These are phyloP conservation scores for Begonia fuchsioides DNA, from an alignment of 306 rosid genomes.

Conservation along the genomic window DNA sequence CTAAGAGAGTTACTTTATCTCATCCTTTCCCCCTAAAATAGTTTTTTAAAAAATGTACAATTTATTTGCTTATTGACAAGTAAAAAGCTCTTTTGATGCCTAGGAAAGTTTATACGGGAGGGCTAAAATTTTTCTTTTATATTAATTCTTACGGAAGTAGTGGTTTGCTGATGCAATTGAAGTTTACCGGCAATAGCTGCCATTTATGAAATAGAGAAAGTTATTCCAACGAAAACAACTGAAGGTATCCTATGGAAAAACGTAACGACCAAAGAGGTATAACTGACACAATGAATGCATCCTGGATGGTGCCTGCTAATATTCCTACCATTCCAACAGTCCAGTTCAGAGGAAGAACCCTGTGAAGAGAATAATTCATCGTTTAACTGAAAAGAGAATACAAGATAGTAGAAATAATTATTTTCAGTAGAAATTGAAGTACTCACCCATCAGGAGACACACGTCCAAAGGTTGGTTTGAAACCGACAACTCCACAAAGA, in stretches of 20 bases:
- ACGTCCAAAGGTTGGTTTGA: conserved; percentile 78
- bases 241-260: conserved; percentile 7
- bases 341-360: conserved; percentile 92
- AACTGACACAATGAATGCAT: conserved; percentile 64
- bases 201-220: conserved; percentile 9
- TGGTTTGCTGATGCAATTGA: conserved; percentile 18
- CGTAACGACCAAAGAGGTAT: conserved; percentile 3
- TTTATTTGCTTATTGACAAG: too few species aligned
- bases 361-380: conserved; percentile 21
- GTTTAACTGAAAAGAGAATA: conserved; percentile 4
- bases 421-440: conserved; percentile 9
- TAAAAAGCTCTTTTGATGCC: too few species aligned
- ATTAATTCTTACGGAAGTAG: conserved; percentile 20
- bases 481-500: conserved; percentile 85
- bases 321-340: conserved; percentile 96
- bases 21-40: too few species aligned
- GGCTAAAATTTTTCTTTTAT: too few species aligned
- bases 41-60: too few species aligned
- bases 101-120: too few species aligned
- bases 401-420: conserved; percentile 1
- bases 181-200: conserved; percentile 56
- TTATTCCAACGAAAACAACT: conserved; percentile 5
- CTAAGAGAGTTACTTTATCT: too few species aligned
- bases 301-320: conserved; percentile 70
- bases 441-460: conserved; percentile 67